phyloP scores from a whole-genome alignment of 495 filamentous ascomycete species.

The Lentithecium fluviatile region DNA sequence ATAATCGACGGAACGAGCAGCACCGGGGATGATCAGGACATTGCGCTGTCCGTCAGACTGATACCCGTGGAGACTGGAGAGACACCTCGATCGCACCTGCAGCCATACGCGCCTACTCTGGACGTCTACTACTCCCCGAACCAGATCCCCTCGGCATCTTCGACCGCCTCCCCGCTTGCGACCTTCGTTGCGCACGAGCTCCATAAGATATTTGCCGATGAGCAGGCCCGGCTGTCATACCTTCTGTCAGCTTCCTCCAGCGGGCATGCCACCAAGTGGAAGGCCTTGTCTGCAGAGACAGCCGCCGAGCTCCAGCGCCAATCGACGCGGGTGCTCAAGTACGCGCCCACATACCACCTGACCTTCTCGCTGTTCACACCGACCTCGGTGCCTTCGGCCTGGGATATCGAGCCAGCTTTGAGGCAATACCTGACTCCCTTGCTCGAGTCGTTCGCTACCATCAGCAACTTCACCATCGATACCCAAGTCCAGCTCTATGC shows the following conservation, averaged over 20 bases:
- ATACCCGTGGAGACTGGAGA: slow-evolving; percentile 57
- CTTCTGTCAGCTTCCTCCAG: slow-evolving; percentile 59
- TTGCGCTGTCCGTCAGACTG: slow-evolving; percentile 69
- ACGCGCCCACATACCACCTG: slow-evolving; percentile 90
- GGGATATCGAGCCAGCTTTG: slow-evolving; percentile 86
- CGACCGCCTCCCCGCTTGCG: slow-evolving; percentile 71
- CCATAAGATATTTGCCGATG: slow-evolving; percentile 77
- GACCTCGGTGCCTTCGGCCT: slow-evolving; percentile 71
- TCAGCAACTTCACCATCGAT: slow-evolving; percentile 95
- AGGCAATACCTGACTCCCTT: slow-evolving; percentile 79
- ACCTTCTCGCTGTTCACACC: slow-evolving; percentile 94
- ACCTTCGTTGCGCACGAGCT: slow-evolving; percentile 78
- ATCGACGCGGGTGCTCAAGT: slow-evolving; percentile 80
- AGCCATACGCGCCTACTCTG: slow-evolving; percentile 67
- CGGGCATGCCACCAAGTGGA: slow-evolving; percentile 17
- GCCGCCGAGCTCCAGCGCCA: slow-evolving; percentile 56
- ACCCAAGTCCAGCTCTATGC: slow-evolving; percentile 96
- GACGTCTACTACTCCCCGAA: slow-evolving; percentile 78
- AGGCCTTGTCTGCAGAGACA: slow-evolving; percentile 50
- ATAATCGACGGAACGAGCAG: slow-evolving; percentile 14
- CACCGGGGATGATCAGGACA: slow-evolving; percentile 43
- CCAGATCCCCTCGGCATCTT: slow-evolving; percentile 65
- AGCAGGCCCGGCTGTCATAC: slow-evolving; percentile 83
- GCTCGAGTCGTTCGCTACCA: slow-evolving; percentile 69
- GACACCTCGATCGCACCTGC: slow-evolving; percentile 58